phyloP scores from a whole-genome alignment of 345 rosid species.

The Dimocarpus longan region DNA sequence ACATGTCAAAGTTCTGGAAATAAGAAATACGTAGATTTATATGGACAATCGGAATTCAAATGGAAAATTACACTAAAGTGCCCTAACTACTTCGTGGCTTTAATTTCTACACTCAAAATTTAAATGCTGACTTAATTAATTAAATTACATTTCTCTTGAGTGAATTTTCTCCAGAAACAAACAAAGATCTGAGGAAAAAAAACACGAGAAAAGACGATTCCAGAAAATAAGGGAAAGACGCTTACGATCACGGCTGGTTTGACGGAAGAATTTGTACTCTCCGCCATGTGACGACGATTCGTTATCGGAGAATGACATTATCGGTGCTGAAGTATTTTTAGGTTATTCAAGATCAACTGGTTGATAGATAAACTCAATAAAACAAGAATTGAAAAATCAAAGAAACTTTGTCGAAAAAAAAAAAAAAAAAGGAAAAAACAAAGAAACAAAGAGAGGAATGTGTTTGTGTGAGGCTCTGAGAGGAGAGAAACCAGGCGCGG shows the following conservation, averaged over 20 bases:
- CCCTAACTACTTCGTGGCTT: background rate
- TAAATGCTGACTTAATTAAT: background rate
- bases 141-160: background rate
- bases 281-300: conserved; percentile 54
- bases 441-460: background rate
- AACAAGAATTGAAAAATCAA: background rate
- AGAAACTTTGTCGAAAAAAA: background rate
- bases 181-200: conserved; percentile 7
- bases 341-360: background rate
- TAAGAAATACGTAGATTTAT: background rate
- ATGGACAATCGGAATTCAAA: background rate
- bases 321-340: background rate
- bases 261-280: conserved; percentile 76
- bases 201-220: background rate
- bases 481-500: conserved; percentile 28
- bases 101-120: background rate
- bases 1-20: background rate
- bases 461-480: background rate
- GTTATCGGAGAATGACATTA: conserved; percentile 76
- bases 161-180: background rate
- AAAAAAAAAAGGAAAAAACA: background rate
- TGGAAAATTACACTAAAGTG: background rate
- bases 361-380: background rate
- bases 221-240: background rate
- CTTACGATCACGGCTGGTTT: conserved; percentile 76